phyloP scores from a whole-genome alignment of 1,284 basidiomycete genomes.

The Pisolithus thermaeus region DNA sequence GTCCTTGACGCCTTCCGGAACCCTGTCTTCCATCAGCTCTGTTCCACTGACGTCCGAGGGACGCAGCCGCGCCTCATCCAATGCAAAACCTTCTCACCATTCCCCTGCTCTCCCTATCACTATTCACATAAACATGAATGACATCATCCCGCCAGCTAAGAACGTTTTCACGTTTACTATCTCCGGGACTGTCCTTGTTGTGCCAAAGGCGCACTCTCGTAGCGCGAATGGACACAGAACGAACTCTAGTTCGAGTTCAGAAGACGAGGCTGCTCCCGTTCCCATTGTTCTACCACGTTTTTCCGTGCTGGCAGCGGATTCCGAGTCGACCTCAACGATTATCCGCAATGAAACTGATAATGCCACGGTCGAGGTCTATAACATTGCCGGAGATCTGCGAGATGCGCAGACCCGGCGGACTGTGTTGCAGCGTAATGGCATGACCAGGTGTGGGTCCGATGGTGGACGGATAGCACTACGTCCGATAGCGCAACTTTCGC shows the following conservation, averaged over 20 bases:
- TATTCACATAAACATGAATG: slow-evolving; percentile 73
- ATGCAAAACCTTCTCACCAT: slow-evolving; percentile 13
- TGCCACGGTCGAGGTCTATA: slow-evolving; percentile 52
- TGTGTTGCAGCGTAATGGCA: slow-evolving; percentile 51
- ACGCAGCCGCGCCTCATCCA: slow-evolving; percentile 25
- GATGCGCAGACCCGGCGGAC: slow-evolving; percentile 57
- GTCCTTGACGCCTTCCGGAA: slow-evolving; percentile 43
- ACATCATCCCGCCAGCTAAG: slow-evolving; percentile 58
- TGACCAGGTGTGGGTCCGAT: slow-evolving; percentile 50
- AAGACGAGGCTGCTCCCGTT: slow-evolving; percentile 34
- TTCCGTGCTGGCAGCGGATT: slow-evolving; percentile 57
- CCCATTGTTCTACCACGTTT: slow-evolving; percentile 61
- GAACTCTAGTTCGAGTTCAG: slow-evolving; percentile 23
- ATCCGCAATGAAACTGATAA: slow-evolving; percentile 53
- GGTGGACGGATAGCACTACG: slow-evolving; percentile 55
- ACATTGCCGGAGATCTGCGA: slow-evolving; percentile 48
- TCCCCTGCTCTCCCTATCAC: slow-evolving; percentile 35
- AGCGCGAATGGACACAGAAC: slow-evolving; percentile 16
- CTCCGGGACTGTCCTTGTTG: slow-evolving; percentile 57
- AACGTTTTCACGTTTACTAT: slow-evolving; percentile 61
- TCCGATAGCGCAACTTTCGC: slow-evolving; percentile 24
- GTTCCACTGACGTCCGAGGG: slow-evolving; percentile 37
- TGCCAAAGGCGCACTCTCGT: slow-evolving; percentile 34
- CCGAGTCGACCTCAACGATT: slow-evolving; percentile 48
- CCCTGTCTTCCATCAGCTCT: slow-evolving; percentile 53